Percentiles rank a stretch among this genome's conserved stretches.
These are phyloP conservation scores for Calonectria pteridis DNA, from an alignment of 2,329 filamentous ascomycete species.

Conservation along the genomic window DNA sequence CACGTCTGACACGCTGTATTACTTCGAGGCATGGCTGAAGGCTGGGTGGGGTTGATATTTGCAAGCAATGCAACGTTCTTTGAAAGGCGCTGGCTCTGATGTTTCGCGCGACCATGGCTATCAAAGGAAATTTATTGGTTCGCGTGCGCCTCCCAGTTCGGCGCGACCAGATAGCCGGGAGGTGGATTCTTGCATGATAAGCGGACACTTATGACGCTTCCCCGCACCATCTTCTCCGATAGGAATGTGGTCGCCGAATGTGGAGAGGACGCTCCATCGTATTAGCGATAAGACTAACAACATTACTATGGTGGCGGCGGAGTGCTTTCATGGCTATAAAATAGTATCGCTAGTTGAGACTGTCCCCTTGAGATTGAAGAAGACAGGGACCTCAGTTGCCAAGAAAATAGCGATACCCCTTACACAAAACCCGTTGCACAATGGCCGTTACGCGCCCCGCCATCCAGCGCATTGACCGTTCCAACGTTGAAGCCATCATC, in stretches of 20 bases:
- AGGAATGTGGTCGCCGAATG: constrained; percentile 22
- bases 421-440: background rate
- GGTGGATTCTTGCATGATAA: constrained; percentile 13
- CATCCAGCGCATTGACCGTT: constrained; percentile 20
- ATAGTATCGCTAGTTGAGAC: background rate
- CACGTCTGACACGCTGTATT: constrained; percentile 13
- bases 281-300: constrained; percentile 1
- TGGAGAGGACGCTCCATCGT: background rate
- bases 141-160: background rate
- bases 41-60: background rate
- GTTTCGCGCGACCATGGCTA: background rate
- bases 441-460: constrained; percentile 22
- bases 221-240: constrained; percentile 14
- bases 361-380: background rate
- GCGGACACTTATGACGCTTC: background rate
- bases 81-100: background rate
- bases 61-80: background rate
- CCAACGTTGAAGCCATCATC: constrained; percentile 20
- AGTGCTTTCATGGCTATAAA: background rate
- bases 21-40: constrained; percentile 6
- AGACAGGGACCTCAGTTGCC: background rate
- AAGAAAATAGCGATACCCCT: background rate
- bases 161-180: background rate
- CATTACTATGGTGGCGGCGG: background rate
- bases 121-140: background rate